Evolutionary conservation across 2,329 filamentous ascomycete genomes (phyloP).

Genomic region (Graphiopsis chlorocephala): DNA sequence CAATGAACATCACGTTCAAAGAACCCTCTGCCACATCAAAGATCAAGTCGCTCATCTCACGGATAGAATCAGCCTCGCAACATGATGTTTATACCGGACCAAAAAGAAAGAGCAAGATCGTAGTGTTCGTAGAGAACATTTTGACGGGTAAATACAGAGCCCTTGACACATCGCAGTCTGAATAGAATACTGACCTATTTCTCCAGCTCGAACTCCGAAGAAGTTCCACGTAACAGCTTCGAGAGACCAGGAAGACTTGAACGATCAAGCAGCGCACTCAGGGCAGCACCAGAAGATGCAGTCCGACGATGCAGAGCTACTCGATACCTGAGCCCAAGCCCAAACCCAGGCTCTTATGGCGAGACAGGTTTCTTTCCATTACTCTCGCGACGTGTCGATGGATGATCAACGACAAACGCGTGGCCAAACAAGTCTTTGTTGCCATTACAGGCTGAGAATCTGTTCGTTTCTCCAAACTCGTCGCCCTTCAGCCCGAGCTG

Average conservation of each 20-base stretch:
- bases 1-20: background rate
- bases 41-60: background rate
- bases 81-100: background rate
- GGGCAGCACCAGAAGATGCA: background rate
- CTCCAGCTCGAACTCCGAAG: background rate
- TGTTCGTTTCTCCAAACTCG: background rate
- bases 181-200: background rate
- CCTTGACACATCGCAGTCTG: background rate
- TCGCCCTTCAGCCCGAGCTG: background rate
- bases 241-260: background rate
- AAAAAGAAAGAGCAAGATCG: background rate
- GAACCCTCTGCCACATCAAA: background rate
- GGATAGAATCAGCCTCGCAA: background rate
- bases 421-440: background rate
- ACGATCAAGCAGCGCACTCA: background rate
- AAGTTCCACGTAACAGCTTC: background rate
- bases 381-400: background rate
- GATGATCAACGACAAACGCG: background rate
- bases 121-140: background rate
- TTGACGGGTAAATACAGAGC: background rate
- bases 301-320: background rate
- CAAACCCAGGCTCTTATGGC: background rate
- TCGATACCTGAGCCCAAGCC: background rate
- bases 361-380: background rate
- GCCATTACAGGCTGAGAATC: background rate